A percentile compares a stretch with the other conserved stretches of the same genome.
Evolutionary conservation across 2,329 filamentous ascomycete genomes (phyloP).

Genomic region (Alternaria viburni): DNA sequence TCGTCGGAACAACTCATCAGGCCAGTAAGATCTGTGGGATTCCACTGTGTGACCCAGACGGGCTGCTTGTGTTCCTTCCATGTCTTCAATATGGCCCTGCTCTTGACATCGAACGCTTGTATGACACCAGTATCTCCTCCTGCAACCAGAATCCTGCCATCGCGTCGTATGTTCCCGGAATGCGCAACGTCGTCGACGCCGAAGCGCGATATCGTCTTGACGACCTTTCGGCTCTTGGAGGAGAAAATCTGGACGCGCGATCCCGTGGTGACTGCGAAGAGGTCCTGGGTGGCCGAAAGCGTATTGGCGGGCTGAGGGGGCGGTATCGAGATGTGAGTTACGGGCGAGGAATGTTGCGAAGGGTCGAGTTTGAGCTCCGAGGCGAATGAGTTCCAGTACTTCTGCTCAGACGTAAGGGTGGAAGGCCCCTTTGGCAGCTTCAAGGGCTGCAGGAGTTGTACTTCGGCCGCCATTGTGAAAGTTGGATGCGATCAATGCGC

Average conservation of each 20-base stretch:
- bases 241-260: conserved; percentile 94
- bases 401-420: conserved; percentile 86
- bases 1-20: conserved; percentile 93
- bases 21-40: conserved; percentile 83
- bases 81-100: conserved; percentile 89
- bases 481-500: conserved; percentile 13
- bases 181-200: conserved; percentile 79
- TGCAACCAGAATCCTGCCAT: conserved; percentile 87
- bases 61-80: conserved; percentile 95
- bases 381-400: conserved; percentile 96
- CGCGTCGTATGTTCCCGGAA: conserved; percentile 84
- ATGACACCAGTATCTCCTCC: conserved; percentile 91
- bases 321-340: conserved; percentile 84
- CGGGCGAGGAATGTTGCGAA: conserved; percentile 85
- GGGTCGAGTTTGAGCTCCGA: conserved; percentile 83
- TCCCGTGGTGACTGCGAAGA: conserved; percentile 94
- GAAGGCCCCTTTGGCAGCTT: conserved; percentile 84
- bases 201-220: conserved; percentile 95
- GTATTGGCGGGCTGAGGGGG: conserved; percentile 54
- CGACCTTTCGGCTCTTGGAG: conserved; percentile 84
- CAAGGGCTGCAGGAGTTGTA: conserved; percentile 78
- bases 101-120: conserved; percentile 92
- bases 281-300: conserved; percentile 59
- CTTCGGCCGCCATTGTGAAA: conserved; percentile 78
- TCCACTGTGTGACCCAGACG: conserved; percentile 90